These are phyloP conservation scores for Paraphaeosphaeria minitans DNA, from an alignment of 2,329 filamentous ascomycete genomes.

Conservation along the genomic window DNA sequence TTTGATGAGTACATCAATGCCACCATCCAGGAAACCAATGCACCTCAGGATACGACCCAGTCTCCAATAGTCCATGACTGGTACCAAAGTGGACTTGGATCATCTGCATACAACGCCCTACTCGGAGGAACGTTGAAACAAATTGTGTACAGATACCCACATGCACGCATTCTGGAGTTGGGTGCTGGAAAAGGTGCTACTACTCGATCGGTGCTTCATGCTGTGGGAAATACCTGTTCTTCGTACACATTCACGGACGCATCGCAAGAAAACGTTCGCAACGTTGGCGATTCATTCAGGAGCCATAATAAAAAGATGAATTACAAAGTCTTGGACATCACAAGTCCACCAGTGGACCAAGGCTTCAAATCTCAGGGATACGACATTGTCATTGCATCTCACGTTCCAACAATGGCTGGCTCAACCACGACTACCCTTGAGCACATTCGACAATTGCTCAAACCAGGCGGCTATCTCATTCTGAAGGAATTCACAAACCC, in stretches of 20 bases:
- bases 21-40: not conserved
- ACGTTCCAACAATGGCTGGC: slow-evolving; percentile 14
- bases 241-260: slow-evolving; percentile 30
- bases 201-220: slow-evolving; percentile 6
- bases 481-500: slow-evolving; percentile 36
- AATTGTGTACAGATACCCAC: slow-evolving; percentile 22
- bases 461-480: slow-evolving; percentile 53
- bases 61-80: slow-evolving; percentile 20
- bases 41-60: not conserved
- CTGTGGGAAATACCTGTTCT: slow-evolving; percentile 3
- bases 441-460: slow-evolving; percentile 20
- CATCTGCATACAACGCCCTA: slow-evolving; percentile 3
- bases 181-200: slow-evolving; percentile 20
- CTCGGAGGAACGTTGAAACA: slow-evolving; percentile 15
- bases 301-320: not conserved
- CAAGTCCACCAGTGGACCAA: slow-evolving; percentile 10
- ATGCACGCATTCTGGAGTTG: slow-evolving; percentile 17
- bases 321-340: slow-evolving; percentile 1
- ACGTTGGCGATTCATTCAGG: slow-evolving; percentile 9
- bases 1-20: not conserved
- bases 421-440: slow-evolving; percentile 15
- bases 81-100: slow-evolving; percentile 16
- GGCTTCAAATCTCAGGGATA: slow-evolving; percentile 16
- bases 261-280: slow-evolving; percentile 22
- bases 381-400: slow-evolving; percentile 23